A percentile compares a stretch with the other conserved stretches of the same genome.
phyloP scores from a whole-genome alignment of 2,329 filamentous ascomycete genomes.

The Clonostachys rhizophaga region DNA sequence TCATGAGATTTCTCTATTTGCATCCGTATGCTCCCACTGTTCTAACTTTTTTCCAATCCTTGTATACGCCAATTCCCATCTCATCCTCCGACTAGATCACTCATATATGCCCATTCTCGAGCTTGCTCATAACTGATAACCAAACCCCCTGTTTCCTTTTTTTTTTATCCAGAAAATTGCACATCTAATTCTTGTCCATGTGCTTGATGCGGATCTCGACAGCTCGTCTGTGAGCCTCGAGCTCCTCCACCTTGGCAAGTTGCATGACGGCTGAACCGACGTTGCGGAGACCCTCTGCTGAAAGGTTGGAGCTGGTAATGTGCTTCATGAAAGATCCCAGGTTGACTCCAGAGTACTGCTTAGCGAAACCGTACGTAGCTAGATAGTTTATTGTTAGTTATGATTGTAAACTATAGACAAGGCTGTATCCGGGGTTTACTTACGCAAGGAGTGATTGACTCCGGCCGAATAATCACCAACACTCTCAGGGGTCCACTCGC shows the following conservation, averaged over 20 bases:
- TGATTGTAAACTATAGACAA: background rate
- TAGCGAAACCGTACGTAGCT: constrained; percentile 97
- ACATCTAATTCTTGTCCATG: constrained; percentile 26
- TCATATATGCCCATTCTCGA: no score
- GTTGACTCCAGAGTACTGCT: constrained; percentile 98
- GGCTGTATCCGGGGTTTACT: constrained; percentile 32
- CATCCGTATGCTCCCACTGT: background rate
- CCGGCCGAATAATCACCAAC: constrained; percentile 98
- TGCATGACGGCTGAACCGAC: constrained; percentile 91
- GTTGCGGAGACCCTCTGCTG: constrained; percentile 76
- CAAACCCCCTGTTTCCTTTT: background rate
- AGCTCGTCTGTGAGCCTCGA: constrained; percentile 89
- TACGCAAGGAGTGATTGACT: constrained; percentile 96
- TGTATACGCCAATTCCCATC: no score
- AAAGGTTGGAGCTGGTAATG: constrained; percentile 92
- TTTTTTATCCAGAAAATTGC: background rate
- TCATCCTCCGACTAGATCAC: no score
- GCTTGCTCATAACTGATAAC: no score
- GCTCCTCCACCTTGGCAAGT: constrained; percentile 86
- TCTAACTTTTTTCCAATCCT: no score
- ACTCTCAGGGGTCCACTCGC: constrained; percentile 94
- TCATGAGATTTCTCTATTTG: background rate
- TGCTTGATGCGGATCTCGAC: constrained; percentile 74
- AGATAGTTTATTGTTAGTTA: constrained; percentile 10
- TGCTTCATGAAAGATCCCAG: constrained; percentile 95